phyloP scores from a whole-genome alignment of 2,329 filamentous ascomycete genomes.

The Aureobasidium melanogenum region DNA sequence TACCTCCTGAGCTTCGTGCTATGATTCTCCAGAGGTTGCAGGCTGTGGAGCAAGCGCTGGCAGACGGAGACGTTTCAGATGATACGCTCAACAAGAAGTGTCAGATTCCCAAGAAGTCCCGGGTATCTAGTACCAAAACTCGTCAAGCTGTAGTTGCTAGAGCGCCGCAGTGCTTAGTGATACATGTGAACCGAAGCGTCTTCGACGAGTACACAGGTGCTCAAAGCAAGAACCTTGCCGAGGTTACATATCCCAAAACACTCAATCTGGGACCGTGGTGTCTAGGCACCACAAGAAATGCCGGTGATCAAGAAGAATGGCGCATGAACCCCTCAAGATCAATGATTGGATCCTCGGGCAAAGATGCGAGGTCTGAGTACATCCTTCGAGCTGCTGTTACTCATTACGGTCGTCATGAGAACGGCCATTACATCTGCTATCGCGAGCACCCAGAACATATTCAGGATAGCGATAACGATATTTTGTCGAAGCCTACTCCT shows the following conservation, averaged over 20 bases:
- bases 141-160: constrained; percentile 80
- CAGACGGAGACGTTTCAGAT: constrained; percentile 70
- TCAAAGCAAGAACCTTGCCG: constrained; percentile 74
- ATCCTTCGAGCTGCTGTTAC: constrained; percentile 76
- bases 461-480: constrained; percentile 21
- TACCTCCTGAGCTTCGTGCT: constrained; percentile 35
- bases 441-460: constrained; percentile 51
- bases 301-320: constrained; percentile 54
- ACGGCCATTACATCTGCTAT: constrained; percentile 93
- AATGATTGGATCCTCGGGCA: constrained; percentile 49
- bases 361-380: constrained; percentile 45
- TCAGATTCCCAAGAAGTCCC: constrained; percentile 48
- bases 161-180: constrained; percentile 67
- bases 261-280: constrained; percentile 82
- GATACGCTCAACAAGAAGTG: constrained; percentile 37
- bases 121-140: constrained; percentile 73
- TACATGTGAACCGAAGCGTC: constrained; percentile 86
- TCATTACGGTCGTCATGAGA: constrained; percentile 84
- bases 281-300: constrained; percentile 42
- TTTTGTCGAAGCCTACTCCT: constrained; percentile 16
- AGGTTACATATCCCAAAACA: constrained; percentile 63
- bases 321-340: constrained; percentile 57
- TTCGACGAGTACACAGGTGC: constrained; percentile 77
- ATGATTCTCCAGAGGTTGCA: constrained; percentile 48
- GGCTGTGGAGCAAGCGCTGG: constrained; percentile 61